These are phyloP conservation scores for Pilasporangium apinafurcum DNA, from an alignment of 352 stramenopile genomes.

Conservation along the genomic window DNA sequence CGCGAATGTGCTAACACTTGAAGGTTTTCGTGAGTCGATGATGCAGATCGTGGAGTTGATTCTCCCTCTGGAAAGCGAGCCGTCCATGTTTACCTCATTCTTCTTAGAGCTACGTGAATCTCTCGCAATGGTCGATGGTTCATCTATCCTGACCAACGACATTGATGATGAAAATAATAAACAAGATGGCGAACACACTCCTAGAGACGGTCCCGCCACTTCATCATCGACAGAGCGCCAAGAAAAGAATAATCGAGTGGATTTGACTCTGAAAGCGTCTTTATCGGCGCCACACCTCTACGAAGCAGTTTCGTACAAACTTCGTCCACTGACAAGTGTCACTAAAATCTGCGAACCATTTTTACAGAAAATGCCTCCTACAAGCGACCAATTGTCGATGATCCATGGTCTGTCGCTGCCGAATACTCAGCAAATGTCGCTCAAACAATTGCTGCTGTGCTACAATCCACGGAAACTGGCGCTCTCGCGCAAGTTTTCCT, in stretches of 20 bases:
- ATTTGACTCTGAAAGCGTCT: slow-evolving; percentile 2
- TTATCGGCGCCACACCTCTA: slow-evolving; percentile 2
- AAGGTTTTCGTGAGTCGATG: slow-evolving; percentile 51
- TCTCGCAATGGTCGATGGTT: slow-evolving; percentile 14
- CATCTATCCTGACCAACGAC: too few species aligned
- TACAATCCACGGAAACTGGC: slow-evolving; percentile 73
- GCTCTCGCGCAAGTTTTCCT: slow-evolving; percentile 55
- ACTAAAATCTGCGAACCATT: slow-evolving; percentile 49
- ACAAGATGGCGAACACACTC: not conserved
- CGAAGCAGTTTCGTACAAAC: slow-evolving; percentile 4
- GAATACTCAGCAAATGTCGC: slow-evolving; percentile 50
- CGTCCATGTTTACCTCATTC: slow-evolving; percentile 33
- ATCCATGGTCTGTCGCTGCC: slow-evolving; percentile 39
- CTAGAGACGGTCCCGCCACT: too few species aligned
- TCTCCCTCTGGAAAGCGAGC: slow-evolving; percentile 49
- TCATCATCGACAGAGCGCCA: too few species aligned
- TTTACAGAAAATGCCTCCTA: slow-evolving; percentile 44
- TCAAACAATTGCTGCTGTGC: slow-evolving; percentile 65
- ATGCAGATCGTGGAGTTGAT: slow-evolving; percentile 58
- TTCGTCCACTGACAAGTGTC: slow-evolving; percentile 35
- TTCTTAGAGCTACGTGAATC: slow-evolving; percentile 51
- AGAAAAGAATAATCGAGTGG: not conserved
- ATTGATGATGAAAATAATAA: too few species aligned
- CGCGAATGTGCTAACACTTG: slow-evolving; percentile 18
- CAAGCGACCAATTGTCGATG: slow-evolving; percentile 30